A percentile compares a stretch with the other conserved stretches of the same genome.
Conservation (phyloP, 306 rosid species). For the Cicer cuneatum region DNA sequence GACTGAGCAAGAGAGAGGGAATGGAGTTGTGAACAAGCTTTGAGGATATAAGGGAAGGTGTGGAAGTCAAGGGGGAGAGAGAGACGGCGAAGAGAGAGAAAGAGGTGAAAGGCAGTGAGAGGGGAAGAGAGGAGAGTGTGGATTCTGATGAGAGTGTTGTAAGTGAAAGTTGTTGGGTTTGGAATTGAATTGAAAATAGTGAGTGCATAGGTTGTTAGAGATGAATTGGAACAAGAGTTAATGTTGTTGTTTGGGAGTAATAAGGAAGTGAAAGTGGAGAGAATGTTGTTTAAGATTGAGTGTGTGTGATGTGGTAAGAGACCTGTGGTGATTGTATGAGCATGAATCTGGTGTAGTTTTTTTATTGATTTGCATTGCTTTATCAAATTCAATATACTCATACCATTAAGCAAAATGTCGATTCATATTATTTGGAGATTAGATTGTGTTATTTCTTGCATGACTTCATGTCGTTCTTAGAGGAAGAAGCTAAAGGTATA, state of each 20-base stretch:
- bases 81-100: constrained; percentile 59
- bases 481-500: background rate
- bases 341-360: constrained; percentile 66
- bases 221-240: background rate
- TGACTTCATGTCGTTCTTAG: background rate
- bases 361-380: constrained; percentile 58
- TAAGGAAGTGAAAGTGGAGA: constrained; percentile 51
- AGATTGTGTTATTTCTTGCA: background rate
- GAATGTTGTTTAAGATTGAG: constrained; percentile 46
- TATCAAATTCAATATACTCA: constrained; percentile 27
- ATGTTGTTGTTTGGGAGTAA: constrained; percentile 16
- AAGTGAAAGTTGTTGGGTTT: constrained; percentile 66
- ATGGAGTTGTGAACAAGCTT: constrained; percentile 56
- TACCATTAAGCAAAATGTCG: background rate
- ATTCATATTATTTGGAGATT: background rate
- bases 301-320: constrained; percentile 35
- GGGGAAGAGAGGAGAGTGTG: constrained; percentile 68
- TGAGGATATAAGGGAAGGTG: constrained; percentile 72
- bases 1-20: constrained; percentile 47
- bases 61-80: constrained; percentile 70
- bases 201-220: constrained; percentile 47
- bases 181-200: constrained; percentile 62
- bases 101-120: constrained; percentile 55
- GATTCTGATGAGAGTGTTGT: constrained; percentile 71
- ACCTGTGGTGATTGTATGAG: constrained; percentile 52